Evolutionary conservation across 306 rosid species (phyloP), one percentile per base, ranked within the genome.

Genomic region (Lithocarpus polystachyus): DNA sequence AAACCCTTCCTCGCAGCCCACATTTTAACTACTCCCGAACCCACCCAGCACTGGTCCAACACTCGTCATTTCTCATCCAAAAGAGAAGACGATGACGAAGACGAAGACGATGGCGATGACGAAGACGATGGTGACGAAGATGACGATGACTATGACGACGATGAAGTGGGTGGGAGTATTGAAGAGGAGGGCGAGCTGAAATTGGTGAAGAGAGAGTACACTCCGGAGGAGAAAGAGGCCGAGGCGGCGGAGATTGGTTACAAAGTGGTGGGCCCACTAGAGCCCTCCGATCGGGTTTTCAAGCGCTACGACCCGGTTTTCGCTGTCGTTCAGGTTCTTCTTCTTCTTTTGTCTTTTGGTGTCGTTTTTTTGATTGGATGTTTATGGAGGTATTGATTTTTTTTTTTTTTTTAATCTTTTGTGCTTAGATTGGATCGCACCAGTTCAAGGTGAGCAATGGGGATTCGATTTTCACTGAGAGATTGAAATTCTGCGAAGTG

Each of bases 371-470:
- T 72, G 51, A 35, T 60, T 17, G 31, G 48, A 18, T 28, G 68
- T n/a, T 26, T 5, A 26, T 18, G 5, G 69, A 22, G 72, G 60
- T 59, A 55, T 28, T 68, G 59, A 45, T 5, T 67, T 80, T 40
- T 20, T 12, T 56, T 5, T 35, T 35, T 19, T 1, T 54, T 64
- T 37, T 6, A 40, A 7, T 12, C 8, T 65, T 74, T 40, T 68
- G 45, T 40, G 45, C 45, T 40, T 78, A 93, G 98, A 80, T 96
- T 83, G 99, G 99, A 48, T 96, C 98, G 17, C 98, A 96, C 79
- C 98, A 96, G 87, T 93, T 93, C 84, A 93, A 96, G 89, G 94
- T 91, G 60, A 90, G 99, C 88, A 96, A 93, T 22, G 78, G 96
- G 80, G 96, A 96, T 80, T 79, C 89, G 87, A 84, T 93, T 90